Percentiles rank a stretch among this genome's conserved stretches.
phyloP scores from a whole-genome alignment of 768 basidiomycete genomes.

The Russula lepida region DNA sequence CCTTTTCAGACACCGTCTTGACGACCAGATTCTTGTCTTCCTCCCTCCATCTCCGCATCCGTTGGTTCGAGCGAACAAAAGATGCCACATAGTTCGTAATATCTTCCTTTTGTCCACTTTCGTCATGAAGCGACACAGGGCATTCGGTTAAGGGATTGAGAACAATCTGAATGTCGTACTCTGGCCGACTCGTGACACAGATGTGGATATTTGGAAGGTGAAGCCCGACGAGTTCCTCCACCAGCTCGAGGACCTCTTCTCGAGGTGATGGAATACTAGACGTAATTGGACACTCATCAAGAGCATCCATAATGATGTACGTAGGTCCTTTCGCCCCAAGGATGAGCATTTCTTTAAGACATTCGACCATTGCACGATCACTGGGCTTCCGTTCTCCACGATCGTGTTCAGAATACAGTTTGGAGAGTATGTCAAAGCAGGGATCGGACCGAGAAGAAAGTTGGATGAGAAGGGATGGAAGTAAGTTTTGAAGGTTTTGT shows the following conservation, averaged over 20 bases:
- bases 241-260: not conserved
- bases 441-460: not conserved
- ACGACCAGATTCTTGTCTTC: too few species aligned
- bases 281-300: not conserved
- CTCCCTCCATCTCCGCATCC: too few species aligned
- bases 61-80: too few species aligned
- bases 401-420: not conserved
- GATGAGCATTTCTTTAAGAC: not conserved
- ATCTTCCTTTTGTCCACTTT: too few species aligned
- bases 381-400: not conserved
- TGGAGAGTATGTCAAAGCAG: not conserved
- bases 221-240: too few species aligned
- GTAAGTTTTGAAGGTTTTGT: not conserved
- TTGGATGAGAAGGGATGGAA: not conserved
- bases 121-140: too few species aligned
- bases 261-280: not conserved
- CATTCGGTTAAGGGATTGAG: too few species aligned
- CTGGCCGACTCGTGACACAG: too few species aligned
- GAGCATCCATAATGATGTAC: not conserved
- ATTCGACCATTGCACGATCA: not conserved
- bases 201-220: too few species aligned
- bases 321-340: not conserved
- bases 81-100: too few species aligned
- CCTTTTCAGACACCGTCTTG: too few species aligned
- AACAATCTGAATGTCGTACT: too few species aligned